Base-by-base conservation (phyloP, 2,329 filamentous ascomycete species). In the Aureobasidium sp. region DNA sequence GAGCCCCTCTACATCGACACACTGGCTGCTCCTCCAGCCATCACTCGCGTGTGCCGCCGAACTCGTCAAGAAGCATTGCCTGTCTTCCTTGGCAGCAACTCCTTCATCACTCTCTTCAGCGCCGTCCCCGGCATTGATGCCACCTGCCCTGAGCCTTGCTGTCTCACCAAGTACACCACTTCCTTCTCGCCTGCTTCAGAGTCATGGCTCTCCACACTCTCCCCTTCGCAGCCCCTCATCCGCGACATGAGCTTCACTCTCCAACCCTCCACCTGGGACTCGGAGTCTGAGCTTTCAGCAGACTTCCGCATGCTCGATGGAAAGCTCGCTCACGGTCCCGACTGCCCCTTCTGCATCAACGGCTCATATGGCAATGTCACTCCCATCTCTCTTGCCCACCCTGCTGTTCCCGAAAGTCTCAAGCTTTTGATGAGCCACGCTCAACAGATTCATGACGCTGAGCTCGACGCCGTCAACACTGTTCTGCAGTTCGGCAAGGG, bases 11-110 rank as follows among this genome's bases (percentile, higher is more conserved):
- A 62, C 39, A 59, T 52, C 36, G 61, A 55, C 44, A 62, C 57
- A 31, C 22, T 60, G 31, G 57, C 57, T 41, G 34, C 45, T 41
- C 57, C 57, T 20, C 59, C 59, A 7, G 47, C 59, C 17, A 37
- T 61, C 39, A 61, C 63, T 31, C 53, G 55, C 9, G 62, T 65
- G 15, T 65, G 58, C 27, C 56, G 60, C 12, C 65, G 64, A 39
- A 60, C 61, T 11, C 64, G 64, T 17, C 39, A 62, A n/a, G 64
- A 67, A 57, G 53, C 63, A 17, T 31, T 64, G 5, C 53, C 63
- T 9, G 62, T 66, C 22, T 65, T 63, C 62, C 63, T 63, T n/a
- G 58, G 45, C 49, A 61, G 39, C 39, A 61, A 61, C 48, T 55
- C 48, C 9, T 61, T 61, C 48, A 37, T 61, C 59, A 41, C 57